Evolutionary conservation across 2,329 filamentous ascomycete species (phyloP), one percentile per base, ranked within the genome.

Genomic region (Macrophomina tecta): DNA sequence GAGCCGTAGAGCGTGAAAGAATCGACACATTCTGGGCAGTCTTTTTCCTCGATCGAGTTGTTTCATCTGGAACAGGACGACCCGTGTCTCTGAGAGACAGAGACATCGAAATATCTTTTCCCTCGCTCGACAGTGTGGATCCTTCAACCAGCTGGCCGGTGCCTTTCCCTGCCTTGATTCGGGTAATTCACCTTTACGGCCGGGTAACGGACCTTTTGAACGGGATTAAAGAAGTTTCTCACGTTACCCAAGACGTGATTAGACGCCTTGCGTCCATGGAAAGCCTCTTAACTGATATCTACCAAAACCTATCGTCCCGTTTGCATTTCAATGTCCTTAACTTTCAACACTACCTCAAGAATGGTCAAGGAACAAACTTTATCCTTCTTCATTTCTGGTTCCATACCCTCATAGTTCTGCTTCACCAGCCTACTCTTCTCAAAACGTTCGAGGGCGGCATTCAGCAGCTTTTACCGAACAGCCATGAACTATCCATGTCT

Each of bases 21-120:
- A 89, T 93, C 51, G 92, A 97, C 72, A 94, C 93, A 0, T 93
- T 97, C 71, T 97, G 93, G 93, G 90, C 92, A 4, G 90, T 97
- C 11, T 96, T 96, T 76, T 90, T 96, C 70, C 85, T 97, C 1
- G 93, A 97, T 73, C 86, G 93, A 23, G 90, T 94, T 69, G 94
- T 97, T 32, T 96, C 93, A 0, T 94, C 91, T 0, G 93, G 93
- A 0, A 95, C 92, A 0, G 93, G 93, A 9, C 85, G 93, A 16
- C 90, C 92, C 0, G 93, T 94, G 11, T 96, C 92, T 0, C 84
- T 97, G 36, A 88, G 90, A 58, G 92, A 96, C 73, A 90, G 92
- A 68, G 93, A 96, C 71, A 94, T 94, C 70, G 93, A 96, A 75
- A 84, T 96, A 6, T 86, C 87, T 0, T 90, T 96, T 53, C 86